Percentiles rank a stretch among this genome's conserved stretches.
phyloP scores from a whole-genome alignment of 2,329 filamentous ascomycete genomes.

The Talaromyces albobiverticillius region DNA sequence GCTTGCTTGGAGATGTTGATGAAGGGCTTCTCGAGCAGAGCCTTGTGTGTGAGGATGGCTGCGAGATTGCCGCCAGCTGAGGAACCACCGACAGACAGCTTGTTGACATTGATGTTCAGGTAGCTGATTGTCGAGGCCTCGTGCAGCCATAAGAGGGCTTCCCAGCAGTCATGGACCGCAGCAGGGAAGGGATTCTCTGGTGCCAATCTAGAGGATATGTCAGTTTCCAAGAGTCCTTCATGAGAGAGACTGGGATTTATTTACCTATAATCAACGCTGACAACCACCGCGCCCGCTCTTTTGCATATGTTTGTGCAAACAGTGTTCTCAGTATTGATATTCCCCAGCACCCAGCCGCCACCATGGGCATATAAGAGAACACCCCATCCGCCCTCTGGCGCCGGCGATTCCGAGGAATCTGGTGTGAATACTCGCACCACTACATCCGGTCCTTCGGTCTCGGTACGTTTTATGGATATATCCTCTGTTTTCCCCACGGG shows the following conservation, averaged over 20 bases:
- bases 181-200: constrained; percentile 58
- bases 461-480: constrained; percentile 41
- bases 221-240: background rate
- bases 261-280: constrained; percentile 57
- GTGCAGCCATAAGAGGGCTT: constrained; percentile 51
- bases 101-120: constrained; percentile 40
- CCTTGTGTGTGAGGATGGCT: constrained; percentile 53
- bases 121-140: constrained; percentile 37
- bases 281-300: constrained; percentile 50
- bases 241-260: constrained; percentile 6
- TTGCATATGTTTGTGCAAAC: constrained; percentile 56
- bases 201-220: constrained; percentile 44
- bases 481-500: constrained; percentile 49
- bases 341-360: constrained; percentile 59
- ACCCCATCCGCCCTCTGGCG: constrained; percentile 52
- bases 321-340: constrained; percentile 57
- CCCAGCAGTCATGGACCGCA: constrained; percentile 58
- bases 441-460: constrained; percentile 48
- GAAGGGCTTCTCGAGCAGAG: constrained; percentile 34
- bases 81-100: constrained; percentile 49
- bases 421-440: constrained; percentile 53
- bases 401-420: constrained; percentile 43
- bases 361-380: constrained; percentile 58
- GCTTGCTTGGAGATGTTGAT: constrained; percentile 49
- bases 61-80: constrained; percentile 55